These are phyloP conservation scores for Coriaria nepalensis DNA, from an alignment of 306 rosid species.

Conservation along the genomic window DNA sequence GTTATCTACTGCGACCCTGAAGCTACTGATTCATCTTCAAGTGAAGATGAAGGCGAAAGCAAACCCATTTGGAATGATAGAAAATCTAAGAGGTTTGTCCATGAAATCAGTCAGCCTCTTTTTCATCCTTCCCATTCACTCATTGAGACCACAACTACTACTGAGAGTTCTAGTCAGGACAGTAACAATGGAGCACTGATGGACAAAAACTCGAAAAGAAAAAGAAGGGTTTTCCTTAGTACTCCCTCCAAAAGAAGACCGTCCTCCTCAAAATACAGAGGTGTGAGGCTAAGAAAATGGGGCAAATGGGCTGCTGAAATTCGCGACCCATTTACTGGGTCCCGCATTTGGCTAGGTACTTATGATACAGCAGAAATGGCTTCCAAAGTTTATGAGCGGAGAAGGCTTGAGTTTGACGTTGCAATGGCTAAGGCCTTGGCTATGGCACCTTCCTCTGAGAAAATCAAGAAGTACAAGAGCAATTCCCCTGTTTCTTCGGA, in stretches of 20 bases:
- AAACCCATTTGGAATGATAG: neutral
- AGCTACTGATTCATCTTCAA: conserved; percentile 67
- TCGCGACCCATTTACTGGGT: conserved; percentile 53
- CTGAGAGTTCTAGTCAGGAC: conserved; percentile 29
- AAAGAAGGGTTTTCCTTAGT: conserved; percentile 20
- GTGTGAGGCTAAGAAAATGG: conserved; percentile 75
- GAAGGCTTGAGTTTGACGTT: conserved; percentile 36
- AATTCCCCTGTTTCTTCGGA: conserved; percentile 14
- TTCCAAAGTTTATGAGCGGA: conserved; percentile 48
- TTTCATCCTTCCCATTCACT: conserved; percentile 11
- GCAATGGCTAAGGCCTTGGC: conserved; percentile 19
- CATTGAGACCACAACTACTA: neutral
- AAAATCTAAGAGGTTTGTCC: conserved; percentile 19
- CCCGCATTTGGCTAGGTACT: conserved; percentile 72
- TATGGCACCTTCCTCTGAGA: conserved; percentile 4
- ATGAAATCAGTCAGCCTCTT: conserved; percentile 32
- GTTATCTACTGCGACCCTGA: conserved; percentile 54
- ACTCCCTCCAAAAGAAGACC: conserved; percentile 7
- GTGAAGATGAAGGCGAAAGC: conserved; percentile 47
- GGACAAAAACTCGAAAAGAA: conserved; percentile 13
- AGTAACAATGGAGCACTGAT: conserved; percentile 19
- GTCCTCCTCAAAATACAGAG: conserved; percentile 36
- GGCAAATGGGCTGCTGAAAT: conserved; percentile 96
- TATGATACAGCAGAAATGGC: conserved; percentile 71
- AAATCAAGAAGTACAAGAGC: conserved; percentile 1